Percentiles rank a stretch among this genome's conserved stretches.
These are phyloP conservation scores for Nakaseomyces sp. DNA, from an alignment of 1,139 yeast species.

Conservation along the genomic window DNA sequence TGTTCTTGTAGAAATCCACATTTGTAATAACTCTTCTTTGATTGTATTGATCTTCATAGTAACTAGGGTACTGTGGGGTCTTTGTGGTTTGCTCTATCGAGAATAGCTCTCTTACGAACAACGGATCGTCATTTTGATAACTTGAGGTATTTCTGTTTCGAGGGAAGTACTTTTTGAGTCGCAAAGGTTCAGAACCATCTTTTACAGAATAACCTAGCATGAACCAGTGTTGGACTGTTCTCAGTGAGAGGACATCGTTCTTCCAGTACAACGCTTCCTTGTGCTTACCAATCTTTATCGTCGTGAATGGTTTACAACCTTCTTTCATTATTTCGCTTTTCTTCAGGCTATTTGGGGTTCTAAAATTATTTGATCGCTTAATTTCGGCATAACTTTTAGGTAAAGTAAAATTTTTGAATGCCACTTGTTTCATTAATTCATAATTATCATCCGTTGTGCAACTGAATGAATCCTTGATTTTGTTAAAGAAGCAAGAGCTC, in stretches of 20 bases:
- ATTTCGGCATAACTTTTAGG: constrained; percentile 15
- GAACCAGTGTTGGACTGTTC: constrained; percentile 23
- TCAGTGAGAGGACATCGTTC: constrained; percentile 15
- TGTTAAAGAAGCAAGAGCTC: constrained; percentile 9
- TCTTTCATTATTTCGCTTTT: constrained; percentile 11
- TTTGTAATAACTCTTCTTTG: constrained; percentile 10
- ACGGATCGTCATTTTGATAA: not conserved
- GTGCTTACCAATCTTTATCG: not conserved
- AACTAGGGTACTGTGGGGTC: constrained; percentile 15
- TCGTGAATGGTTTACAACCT: constrained; percentile 6
- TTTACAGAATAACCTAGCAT: constrained; percentile 20
- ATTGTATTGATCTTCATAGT: constrained; percentile 9
- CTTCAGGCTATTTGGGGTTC: constrained; percentile 12
- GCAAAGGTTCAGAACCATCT: constrained; percentile 11
- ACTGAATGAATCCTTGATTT: constrained; percentile 8
- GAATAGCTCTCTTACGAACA: constrained; percentile 13
- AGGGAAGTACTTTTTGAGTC: constrained; percentile 13
- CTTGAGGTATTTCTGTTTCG: constrained; percentile 7
- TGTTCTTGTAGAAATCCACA: constrained; percentile 16
- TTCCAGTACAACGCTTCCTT: constrained; percentile 16
- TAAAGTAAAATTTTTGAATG: constrained; percentile 11
- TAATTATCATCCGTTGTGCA: not conserved
- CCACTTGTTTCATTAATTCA: constrained; percentile 11
- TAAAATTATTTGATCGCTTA: constrained; percentile 16
- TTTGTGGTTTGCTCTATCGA: constrained; percentile 20